Conservation (phyloP, 169 alveolate species). For the Plasmodium cynomolgi region DNA sequence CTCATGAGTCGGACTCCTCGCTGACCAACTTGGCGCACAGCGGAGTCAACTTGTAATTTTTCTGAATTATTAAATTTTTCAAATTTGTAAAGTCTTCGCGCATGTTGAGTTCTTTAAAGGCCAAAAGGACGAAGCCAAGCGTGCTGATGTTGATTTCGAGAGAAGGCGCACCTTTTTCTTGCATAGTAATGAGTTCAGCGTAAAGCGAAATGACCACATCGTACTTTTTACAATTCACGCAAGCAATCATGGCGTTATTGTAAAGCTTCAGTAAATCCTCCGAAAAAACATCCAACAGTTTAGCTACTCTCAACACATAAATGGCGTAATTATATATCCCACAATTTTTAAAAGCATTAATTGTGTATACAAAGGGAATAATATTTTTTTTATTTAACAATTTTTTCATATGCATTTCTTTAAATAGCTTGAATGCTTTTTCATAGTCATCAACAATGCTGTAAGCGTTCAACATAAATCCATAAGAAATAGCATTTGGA, state of each 20-base stretch:
- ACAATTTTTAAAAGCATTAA: slow-evolving; percentile 63
- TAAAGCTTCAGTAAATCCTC: slow-evolving; percentile 45
- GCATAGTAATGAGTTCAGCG: slow-evolving; percentile 58
- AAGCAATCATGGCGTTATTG: slow-evolving; percentile 51
- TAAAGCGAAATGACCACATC: slow-evolving; percentile 62
- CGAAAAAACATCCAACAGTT: background rate
- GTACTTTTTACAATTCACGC: slow-evolving; percentile 48
- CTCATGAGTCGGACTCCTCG: background rate
- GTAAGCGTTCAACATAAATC: slow-evolving; percentile 22
- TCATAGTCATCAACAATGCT: slow-evolving; percentile 52
- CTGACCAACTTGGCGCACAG: slow-evolving; percentile 34
- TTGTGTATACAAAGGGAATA: slow-evolving; percentile 55
- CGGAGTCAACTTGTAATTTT: slow-evolving; percentile 70
- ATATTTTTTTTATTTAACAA: slow-evolving; percentile 35
- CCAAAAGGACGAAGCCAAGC: slow-evolving; percentile 58
- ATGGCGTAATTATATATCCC: slow-evolving; percentile 67
- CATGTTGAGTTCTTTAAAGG: slow-evolving; percentile 68
- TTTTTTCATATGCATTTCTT: slow-evolving; percentile 74
- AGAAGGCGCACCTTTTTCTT: slow-evolving; percentile 36
- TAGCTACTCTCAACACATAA: slow-evolving; percentile 64
- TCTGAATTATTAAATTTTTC: slow-evolving; percentile 59
- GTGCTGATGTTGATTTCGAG: slow-evolving; percentile 44
- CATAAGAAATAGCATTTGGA: slow-evolving; percentile 54
- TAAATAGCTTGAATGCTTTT: slow-evolving; percentile 63
- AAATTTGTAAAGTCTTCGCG: slow-evolving; percentile 49